phyloP scores from a whole-genome alignment of 345 rosid genomes.

The Brassica cretica region DNA sequence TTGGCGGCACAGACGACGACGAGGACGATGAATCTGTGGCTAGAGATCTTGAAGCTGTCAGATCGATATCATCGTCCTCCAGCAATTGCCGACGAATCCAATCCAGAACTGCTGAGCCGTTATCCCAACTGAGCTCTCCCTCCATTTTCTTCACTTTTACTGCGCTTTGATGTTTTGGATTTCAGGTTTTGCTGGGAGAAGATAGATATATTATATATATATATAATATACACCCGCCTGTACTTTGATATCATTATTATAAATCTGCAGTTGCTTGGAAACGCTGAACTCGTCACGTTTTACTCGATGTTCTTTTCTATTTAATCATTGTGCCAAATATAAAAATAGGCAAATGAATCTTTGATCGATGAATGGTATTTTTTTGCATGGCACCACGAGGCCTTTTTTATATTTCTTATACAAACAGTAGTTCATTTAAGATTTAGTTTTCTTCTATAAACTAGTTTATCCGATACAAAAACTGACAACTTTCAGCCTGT shows the following conservation, averaged over 20 bases:
- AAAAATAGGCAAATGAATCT: background rate
- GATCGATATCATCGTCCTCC: constrained; percentile 21
- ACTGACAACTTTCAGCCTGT: background rate
- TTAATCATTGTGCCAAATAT: background rate
- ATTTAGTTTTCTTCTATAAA: background rate
- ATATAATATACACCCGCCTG: background rate
- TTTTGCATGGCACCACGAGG: background rate
- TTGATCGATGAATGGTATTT: background rate
- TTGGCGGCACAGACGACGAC: background rate
- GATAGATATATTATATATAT: background rate
- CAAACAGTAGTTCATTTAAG: background rate
- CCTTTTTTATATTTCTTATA: background rate
- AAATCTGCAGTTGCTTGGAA: constrained; percentile 26
- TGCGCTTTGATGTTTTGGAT: background rate
- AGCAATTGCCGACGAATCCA: constrained; percentile 32
- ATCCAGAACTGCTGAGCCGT: constrained; percentile 13
- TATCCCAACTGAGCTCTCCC: constrained; percentile 10
- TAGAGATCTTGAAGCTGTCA: background rate
- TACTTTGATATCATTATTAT: background rate
- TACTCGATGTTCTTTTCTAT: constrained; percentile 18
- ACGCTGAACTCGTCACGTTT: constrained; percentile 23
- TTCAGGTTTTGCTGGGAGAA: background rate
- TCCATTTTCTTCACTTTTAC: constrained; percentile 21
- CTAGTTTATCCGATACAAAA: background rate
- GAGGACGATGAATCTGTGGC: constrained; percentile 2